phyloP scores from a whole-genome alignment of 257 asterid species.

The Scutellaria barbata region DNA sequence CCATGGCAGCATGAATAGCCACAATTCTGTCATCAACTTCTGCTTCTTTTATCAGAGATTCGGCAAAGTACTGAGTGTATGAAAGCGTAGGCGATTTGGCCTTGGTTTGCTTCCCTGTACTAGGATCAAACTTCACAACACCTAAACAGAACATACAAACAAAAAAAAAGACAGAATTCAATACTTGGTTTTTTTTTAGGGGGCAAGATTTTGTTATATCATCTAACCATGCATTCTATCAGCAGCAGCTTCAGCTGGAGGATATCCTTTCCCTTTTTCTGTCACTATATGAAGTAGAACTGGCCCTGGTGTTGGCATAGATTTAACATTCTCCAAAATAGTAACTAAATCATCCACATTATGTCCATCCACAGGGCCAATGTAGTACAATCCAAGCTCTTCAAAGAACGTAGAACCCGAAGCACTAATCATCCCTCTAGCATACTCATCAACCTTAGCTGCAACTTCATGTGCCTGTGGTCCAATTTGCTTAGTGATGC shows the following conservation, averaged over 20 bases:
- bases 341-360: slow-evolving; percentile 60
- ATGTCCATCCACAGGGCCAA: slow-evolving; percentile 85
- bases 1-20: slow-evolving; percentile 89
- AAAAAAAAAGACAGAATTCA: slow-evolving; percentile 1
- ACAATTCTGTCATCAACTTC: slow-evolving; percentile 61
- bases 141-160: slow-evolving; percentile 52
- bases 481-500: slow-evolving; percentile 76
- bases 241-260: slow-evolving; percentile 76
- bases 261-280: slow-evolving; percentile 80
- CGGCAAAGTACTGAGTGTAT: slow-evolving; percentile 78
- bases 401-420: slow-evolving; percentile 75
- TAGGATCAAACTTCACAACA: slow-evolving; percentile 76
- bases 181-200: background rate
- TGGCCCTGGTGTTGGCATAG: slow-evolving; percentile 81
- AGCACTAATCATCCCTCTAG: slow-evolving; percentile 83
- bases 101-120: slow-evolving; percentile 73
- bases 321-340: slow-evolving; percentile 62
- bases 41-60: slow-evolving; percentile 78
- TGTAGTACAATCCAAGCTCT: slow-evolving; percentile 81
- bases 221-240: slow-evolving; percentile 79
- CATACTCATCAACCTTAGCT: slow-evolving; percentile 82
- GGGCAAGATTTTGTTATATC: background rate
- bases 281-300: slow-evolving; percentile 76
- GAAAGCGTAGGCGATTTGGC: slow-evolving; percentile 58
- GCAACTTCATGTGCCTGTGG: slow-evolving; percentile 80